Evolutionary conservation across 2,329 filamentous ascomycete genomes (phyloP), one percentile per base, ranked within the genome.

Genomic region (Daldinia sp.): DNA sequence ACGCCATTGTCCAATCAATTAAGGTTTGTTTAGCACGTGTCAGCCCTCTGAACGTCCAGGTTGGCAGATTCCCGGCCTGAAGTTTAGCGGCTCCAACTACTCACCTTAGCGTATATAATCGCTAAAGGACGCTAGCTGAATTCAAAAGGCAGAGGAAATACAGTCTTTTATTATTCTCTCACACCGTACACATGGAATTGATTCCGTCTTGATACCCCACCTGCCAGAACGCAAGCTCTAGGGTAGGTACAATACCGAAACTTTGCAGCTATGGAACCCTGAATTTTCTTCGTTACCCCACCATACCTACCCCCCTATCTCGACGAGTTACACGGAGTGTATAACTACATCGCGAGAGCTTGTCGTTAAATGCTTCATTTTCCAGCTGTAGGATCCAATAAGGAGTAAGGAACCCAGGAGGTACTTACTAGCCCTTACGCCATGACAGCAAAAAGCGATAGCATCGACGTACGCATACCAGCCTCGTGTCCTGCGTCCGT

Each of bases 381-480:
- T 47, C 27, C 13, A 25, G 13, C 23, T 25, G 4, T 17, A 47
- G 13, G 11, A 45, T 17, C 41, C 13, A 47, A 47, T 29, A 29
- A n/a, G 7, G 4, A n/a, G 19, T 23, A 41, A 2, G 17, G 21
- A 41, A 41, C 39, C 19, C 17, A 39, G n/a, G 10, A 39, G n/a
- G 10, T 43, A 43, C 39, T 13, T 47, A 30, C 25, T 4, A 13
- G 10, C 41, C 43, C 10, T 10, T 3, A 35, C 21, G 35, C 21
- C 43, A 50, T 37, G 32, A 10, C 58, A 25, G 45, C 21, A 9
- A 27, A 54, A 15, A 77, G 82, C 75, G 85, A 87, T 76, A 80
- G 81, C 29, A 77, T 86, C 70, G 77, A 80, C 21, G 73, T 81
- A 29, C 84, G 85, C 73, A 84, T 88, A 71, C 82, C 84, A 15